Percentiles rank a stretch among this genome's conserved stretches.
Evolutionary conservation across 2,329 filamentous ascomycete genomes (phyloP).

Genomic region (Diaporthe citriasiana): DNA sequence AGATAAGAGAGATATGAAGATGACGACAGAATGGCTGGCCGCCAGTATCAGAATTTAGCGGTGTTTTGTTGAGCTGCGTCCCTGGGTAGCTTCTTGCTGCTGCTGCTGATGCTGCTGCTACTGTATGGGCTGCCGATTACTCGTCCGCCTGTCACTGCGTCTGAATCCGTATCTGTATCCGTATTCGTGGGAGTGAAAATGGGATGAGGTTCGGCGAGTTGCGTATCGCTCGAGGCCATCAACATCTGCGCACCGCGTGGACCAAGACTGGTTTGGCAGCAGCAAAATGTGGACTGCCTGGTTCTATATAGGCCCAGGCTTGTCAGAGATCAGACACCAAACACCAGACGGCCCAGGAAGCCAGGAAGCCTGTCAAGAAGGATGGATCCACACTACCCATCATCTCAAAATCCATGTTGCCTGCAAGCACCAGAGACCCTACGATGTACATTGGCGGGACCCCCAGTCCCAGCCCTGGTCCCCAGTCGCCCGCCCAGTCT

Average conservation of each 20-base stretch:
- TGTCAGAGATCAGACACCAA: conserved; percentile 34
- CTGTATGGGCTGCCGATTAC: conserved; percentile 4
- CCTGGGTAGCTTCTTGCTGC: too few relatives aligned
- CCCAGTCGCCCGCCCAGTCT: conserved; percentile 16
- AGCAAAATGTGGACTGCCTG: conserved; percentile 27
- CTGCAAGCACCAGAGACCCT: not conserved
- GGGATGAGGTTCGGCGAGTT: not conserved
- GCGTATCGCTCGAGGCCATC: conserved; percentile 10
- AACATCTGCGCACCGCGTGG: not conserved
- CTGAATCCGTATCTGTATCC: conserved; percentile 1
- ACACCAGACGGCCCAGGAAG: conserved; percentile 21
- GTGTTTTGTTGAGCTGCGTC: conserved; percentile 20
- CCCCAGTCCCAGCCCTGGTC: conserved; percentile 5
- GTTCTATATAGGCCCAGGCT: conserved; percentile 34
- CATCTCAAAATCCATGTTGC: conserved; percentile 32
- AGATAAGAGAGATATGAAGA: conserved; percentile 41
- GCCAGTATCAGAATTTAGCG: conserved; percentile 33
- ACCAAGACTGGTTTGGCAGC: not conserved
- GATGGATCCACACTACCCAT: conserved; percentile 37
- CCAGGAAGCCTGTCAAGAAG: conserved; percentile 26
- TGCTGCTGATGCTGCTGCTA: not conserved
- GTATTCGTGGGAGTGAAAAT: not conserved
- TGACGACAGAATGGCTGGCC: conserved; percentile 38
- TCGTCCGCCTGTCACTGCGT: conserved; percentile 1
- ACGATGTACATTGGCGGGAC: conserved; percentile 8